These are phyloP conservation scores for Trametes hirsuta DNA, from an alignment of 1,284 basidiomycete species.

Conservation along the genomic window DNA sequence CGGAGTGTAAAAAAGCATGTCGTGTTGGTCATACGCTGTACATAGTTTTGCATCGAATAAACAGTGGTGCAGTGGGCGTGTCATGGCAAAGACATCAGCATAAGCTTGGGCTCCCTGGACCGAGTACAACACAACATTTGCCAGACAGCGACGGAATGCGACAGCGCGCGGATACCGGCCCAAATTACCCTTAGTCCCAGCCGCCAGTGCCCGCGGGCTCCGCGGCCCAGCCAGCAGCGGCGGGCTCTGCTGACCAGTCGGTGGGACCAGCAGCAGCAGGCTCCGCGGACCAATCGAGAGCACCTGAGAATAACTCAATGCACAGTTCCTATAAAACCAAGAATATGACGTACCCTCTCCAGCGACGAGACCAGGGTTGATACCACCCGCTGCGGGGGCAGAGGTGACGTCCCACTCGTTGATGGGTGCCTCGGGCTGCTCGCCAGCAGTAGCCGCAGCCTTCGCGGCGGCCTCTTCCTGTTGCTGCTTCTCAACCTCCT, in stretches of 20 bases:
- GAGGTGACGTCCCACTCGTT: conserved; percentile 82
- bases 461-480: conserved; percentile 90
- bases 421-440: conserved; percentile 55
- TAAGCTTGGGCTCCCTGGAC: conserved; percentile 15
- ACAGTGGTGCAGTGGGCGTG: conserved; percentile 20
- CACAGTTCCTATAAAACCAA: not conserved
- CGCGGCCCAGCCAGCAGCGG: conserved; percentile 63
- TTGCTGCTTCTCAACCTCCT: conserved; percentile 97
- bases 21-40: conserved; percentile 32
- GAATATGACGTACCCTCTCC: conserved; percentile 55
- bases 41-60: conserved; percentile 30
- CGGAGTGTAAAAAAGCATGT: conserved; percentile 24
- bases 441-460: conserved; percentile 59
- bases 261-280: conserved; percentile 52
- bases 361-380: conserved; percentile 80
- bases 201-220: conserved; percentile 47
- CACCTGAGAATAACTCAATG: conserved; percentile 46
- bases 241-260: conserved; percentile 88
- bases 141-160: conserved; percentile 28
- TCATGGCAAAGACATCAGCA: conserved; percentile 25
- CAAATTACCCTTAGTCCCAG: conserved; percentile 58
- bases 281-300: conserved; percentile 86
- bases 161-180: conserved; percentile 24
- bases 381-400: conserved; percentile 66
- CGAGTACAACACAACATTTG: conserved; percentile 31